Evolutionary conservation across 441 rosid species (phyloP), one percentile per base, ranked within the genome.

Genomic region (Viola pubescens): DNA sequence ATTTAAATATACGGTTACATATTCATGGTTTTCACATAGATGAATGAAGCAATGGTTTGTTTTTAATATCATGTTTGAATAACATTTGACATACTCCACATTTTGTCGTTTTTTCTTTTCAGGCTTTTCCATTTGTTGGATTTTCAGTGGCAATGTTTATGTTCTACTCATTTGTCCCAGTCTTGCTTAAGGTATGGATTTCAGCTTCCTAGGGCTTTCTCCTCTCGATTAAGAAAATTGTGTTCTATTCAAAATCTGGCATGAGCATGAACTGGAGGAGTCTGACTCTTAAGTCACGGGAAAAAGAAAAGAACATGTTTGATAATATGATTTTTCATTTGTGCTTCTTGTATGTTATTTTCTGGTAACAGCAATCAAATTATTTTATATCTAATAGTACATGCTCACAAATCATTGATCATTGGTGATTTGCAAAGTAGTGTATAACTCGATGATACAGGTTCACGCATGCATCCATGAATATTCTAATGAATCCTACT

Each of bases 91-190:
- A 3, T 37, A 6, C 3, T 61, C 60, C 44, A 59, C 42, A 55
- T 58, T 56, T 4, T 48, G 14, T 51, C 3, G 34, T 26, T 26
- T 53, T 43, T 51, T 67, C 52, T 60, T 79, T 82, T 72, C 89
- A 86, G 98, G 82, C 85, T 61, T 66, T 86, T 51, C 88, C 91
- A n/a, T 91, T 83, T 63, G 69, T 83, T 52, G 92, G 91, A 64
- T 81, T 73, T 64, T 68, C 98, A 7, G 8, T 80, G 56, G 81
- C 89, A 1, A 77, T 82, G 96, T 83, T 91, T 76, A 67, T 88
- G 48, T 88, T 85, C 61, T 88, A 88, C 83, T 85, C 96, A 0
- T 71, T 82, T n/a, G 89, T 91, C 68, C 90, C 95, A 0, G 49
- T 91, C 67, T 69, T 91, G 65, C 96, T 91, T 39, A 88, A 85